Conservation (phyloP, 495 filamentous ascomycete species). For the Lophiostoma macrostomum region DNA sequence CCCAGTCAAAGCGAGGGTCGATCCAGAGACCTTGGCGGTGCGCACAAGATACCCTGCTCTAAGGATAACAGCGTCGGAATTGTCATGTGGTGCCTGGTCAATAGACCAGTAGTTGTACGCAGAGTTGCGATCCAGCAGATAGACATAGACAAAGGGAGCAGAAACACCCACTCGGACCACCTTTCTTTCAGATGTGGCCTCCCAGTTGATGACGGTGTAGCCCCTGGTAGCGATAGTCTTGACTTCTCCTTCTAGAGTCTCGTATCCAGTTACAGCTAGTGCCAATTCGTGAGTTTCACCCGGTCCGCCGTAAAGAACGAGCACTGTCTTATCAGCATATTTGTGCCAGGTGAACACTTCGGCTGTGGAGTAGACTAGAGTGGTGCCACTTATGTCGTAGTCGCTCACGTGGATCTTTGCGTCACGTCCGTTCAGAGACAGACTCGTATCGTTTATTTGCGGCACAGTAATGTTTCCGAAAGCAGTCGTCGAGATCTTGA, state of each 20-base stretch:
- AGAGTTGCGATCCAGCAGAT: constrained; percentile 64
- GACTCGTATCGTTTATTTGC: constrained; percentile 53
- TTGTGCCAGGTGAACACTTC: constrained; percentile 52
- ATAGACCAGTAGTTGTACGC: constrained; percentile 75
- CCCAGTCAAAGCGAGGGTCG: constrained; percentile 57
- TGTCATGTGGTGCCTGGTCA: constrained; percentile 43
- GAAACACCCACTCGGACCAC: constrained; percentile 54
- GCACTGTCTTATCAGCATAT: constrained; percentile 55
- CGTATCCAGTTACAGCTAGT: constrained; percentile 41
- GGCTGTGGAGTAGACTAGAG: constrained; percentile 69
- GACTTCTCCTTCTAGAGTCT: constrained; percentile 52
- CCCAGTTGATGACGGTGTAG: constrained; percentile 54
- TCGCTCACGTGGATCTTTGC: constrained; percentile 74
- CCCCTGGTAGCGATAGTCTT: constrained; percentile 43
- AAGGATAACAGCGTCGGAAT: constrained; percentile 49
- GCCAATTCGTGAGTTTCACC: constrained; percentile 69
- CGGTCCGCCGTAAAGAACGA: constrained; percentile 69
- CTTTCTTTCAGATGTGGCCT: constrained; percentile 49
- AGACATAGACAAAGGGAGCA: constrained; percentile 48
- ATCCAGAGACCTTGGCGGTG: constrained; percentile 52
- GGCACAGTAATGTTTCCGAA: constrained; percentile 61
- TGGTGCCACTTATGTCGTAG: constrained; percentile 62
- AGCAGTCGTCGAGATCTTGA: constrained; percentile 46
- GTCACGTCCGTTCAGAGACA: constrained; percentile 69
- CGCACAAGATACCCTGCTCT: constrained; percentile 75